Conservation (phyloP, 306 rosid genomes). For the Rubus idaeus region DNA sequence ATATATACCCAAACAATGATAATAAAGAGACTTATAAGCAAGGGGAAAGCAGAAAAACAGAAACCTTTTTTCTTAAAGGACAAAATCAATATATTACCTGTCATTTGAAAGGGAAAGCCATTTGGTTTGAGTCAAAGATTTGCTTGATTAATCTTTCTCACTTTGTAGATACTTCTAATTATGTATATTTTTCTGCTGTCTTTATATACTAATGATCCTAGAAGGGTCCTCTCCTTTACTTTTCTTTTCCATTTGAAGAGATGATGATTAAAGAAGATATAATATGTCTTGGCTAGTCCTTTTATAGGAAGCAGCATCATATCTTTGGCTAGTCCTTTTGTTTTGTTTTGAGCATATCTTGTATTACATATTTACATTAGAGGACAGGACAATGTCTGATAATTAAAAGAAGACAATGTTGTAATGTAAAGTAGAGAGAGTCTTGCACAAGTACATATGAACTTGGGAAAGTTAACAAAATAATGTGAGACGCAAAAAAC, state of each 20-base stretch:
- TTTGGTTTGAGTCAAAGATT: conserved; percentile 6
- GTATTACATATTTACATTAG: background rate
- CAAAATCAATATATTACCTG: background rate
- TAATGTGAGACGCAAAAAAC: background rate
- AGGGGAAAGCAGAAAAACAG: background rate
- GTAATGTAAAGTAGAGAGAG: no score
- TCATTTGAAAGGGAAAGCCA: background rate
- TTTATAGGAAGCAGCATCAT: conserved; percentile 11
- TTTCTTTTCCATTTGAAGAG: background rate
- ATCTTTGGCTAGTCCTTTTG: background rate
- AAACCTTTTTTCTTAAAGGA: background rate
- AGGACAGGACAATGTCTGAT: conserved; percentile 2
- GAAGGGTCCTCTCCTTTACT: background rate
- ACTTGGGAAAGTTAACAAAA: background rate
- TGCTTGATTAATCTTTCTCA: background rate
- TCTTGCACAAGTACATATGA: no score
- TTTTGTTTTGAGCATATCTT: background rate
- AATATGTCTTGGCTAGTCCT: background rate
- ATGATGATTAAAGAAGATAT: background rate
- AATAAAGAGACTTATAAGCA: background rate
- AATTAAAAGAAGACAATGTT: background rate
- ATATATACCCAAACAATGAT: no score
- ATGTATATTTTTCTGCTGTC: background rate
- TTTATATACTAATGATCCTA: background rate
- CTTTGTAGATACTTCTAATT: conserved; percentile 17